Conservation (phyloP, 306 rosid species). For the Luffa aegyptiaca region DNA sequence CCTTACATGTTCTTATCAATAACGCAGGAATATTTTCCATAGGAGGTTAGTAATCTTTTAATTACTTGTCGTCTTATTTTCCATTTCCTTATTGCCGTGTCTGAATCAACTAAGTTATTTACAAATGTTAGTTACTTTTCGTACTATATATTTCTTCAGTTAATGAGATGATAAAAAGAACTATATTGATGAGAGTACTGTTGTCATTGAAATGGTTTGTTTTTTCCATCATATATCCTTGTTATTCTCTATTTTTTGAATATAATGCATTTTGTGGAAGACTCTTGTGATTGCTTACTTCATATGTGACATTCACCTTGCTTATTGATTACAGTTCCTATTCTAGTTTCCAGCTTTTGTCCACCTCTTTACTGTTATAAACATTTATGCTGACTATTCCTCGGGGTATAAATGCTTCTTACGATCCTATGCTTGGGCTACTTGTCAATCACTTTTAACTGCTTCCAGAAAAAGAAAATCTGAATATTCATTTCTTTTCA, state of each 20-base stretch:
- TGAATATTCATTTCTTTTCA: neutral
- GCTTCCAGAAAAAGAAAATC: neutral
- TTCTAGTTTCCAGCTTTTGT: neutral
- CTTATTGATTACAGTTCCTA: neutral
- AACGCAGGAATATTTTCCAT: constrained; percentile 97
- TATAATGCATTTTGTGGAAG: neutral
- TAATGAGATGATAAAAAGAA: neutral
- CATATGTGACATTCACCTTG: neutral
- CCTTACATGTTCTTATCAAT: constrained; percentile 86
- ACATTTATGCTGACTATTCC: neutral
- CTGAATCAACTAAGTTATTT: neutral
- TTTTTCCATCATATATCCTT: neutral
- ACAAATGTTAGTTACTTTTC: neutral
- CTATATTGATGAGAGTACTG: neutral
- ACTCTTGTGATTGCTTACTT: neutral
- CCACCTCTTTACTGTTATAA: neutral
- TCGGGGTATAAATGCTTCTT: neutral
- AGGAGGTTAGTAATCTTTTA: constrained; percentile 48
- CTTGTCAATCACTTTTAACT: neutral
- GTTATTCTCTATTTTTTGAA: neutral
- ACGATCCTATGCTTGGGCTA: neutral
- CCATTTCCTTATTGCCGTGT: neutral
- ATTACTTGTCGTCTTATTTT: neutral
- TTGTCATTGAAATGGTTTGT: neutral
- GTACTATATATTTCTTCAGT: neutral